A percentile compares a stretch with the other conserved stretches of the same genome.
Evolutionary conservation across 2,329 filamentous ascomycete species (phyloP).

Genomic region (Monilinia fructicola): DNA sequence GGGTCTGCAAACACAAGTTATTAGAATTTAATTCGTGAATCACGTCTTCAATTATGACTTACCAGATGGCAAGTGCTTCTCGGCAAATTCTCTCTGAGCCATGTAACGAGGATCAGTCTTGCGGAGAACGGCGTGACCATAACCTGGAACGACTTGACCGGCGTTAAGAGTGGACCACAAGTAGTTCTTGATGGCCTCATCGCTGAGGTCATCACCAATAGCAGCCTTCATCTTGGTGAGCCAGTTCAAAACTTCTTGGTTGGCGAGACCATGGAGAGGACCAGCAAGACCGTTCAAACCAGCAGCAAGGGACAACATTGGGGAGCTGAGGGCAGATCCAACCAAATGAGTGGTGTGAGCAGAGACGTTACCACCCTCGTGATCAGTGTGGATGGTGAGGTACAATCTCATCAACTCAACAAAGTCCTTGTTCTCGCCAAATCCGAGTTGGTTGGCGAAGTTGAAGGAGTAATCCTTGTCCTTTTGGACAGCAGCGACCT

Average conservation of each 20-base stretch:
- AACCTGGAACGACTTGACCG: constrained; percentile 95
- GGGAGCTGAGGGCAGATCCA: constrained; percentile 92
- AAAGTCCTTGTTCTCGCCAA: constrained; percentile 92
- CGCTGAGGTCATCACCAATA: constrained; percentile 90
- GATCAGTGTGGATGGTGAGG: constrained; percentile 99
- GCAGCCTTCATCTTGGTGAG: constrained; percentile 97
- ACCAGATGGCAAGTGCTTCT: constrained; percentile 28
- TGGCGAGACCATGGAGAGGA: constrained; percentile 97
- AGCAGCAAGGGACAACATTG: constrained; percentile 93
- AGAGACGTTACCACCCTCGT: constrained; percentile 98
- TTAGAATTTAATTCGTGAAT: not conserved
- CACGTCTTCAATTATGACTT: not conserved
- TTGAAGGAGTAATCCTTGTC: constrained; percentile 99
- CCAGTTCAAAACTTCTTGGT: constrained; percentile 99
- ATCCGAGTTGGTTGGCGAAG: constrained; percentile 99
- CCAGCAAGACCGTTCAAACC: constrained; percentile 98
- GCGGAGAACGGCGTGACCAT: constrained; percentile 97
- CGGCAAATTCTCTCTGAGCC: constrained; percentile 93
- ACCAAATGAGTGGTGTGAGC: constrained; percentile 99
- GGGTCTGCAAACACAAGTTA: constrained; percentile 83
- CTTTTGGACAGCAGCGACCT: constrained; percentile 93
- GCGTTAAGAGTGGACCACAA: constrained; percentile 96
- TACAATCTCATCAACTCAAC: constrained; percentile 98
- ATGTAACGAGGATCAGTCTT: constrained; percentile 99
- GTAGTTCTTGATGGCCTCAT: constrained; percentile 97